Base-by-base conservation (phyloP, 192 early-diverging fungal species). In the Coemansia umbellata region DNA sequence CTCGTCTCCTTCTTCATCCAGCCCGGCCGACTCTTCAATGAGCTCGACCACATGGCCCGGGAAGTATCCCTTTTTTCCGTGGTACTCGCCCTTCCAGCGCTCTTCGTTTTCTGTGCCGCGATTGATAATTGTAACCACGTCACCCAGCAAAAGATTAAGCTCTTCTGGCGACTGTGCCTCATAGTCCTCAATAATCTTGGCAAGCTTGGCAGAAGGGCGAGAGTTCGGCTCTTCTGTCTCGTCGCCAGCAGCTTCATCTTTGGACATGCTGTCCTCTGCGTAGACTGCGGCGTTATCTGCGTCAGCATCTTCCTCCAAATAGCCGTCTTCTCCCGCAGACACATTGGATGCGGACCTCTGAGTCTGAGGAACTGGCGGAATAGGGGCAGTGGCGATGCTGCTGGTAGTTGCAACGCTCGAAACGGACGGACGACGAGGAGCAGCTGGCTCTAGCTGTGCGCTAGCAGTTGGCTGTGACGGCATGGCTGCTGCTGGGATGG, bases 1-100 rank as follows among this genome's bases (percentile, higher is more conserved):
- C 17, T 41, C 44, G 3, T 62, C 57, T 3, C 50, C 56, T 13
- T 44, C 14, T 3, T 71, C 75, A 17, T 70, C 69, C 21, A 55
- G 44, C 17, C 49, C 55, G 3, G 67, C 60, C 0, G 56, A 58
- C 40, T 65, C 60, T 22, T 69, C 72, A 14, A 76, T 67, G n/a
- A 65, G 40, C 33, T 74, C 71, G 40, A 77, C 80, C 24, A 86
- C 82, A 26, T 84, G 75, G 37, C 63, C 69, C 6, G 88, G 88
- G 66, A 88, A 91, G 14, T 71, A 77, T 0, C 88, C 88, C 53
- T 82, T 78, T 49, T 87, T 88, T 33, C 88, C 88, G 52, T 91
- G 86, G 58, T 84, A 69, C 61, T 91, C 87, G 58, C 88, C 88
- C 66, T 85, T 87, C 83, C 84, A 84, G 74, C 84, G 67, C 49